Evolutionary conservation across 2,329 filamentous ascomycete species (phyloP).

Genomic region (Colletotrichum noveboracense): DNA sequence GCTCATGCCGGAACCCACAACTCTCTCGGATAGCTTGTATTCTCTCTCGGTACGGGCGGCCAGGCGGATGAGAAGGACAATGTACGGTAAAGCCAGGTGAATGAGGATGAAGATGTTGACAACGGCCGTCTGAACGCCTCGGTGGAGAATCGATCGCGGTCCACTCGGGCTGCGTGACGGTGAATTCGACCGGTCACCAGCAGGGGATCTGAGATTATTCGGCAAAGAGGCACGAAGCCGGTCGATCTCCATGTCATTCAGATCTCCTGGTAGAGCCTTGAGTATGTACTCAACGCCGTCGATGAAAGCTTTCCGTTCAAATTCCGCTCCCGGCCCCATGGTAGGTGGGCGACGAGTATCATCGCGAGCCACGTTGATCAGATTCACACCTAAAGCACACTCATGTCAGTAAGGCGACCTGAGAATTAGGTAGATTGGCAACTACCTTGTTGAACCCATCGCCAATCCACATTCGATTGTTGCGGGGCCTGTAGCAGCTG

Average conservation of each 20-base stretch:
- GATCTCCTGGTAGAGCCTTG: conserved; percentile 63
- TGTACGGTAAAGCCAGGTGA: conserved; percentile 66
- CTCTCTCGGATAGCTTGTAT: conserved; percentile 66
- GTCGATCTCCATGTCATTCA: conserved; percentile 59
- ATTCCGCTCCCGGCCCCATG: conserved; percentile 20
- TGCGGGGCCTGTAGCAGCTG: neutral
- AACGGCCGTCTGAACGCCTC: conserved; percentile 59
- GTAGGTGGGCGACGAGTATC: conserved; percentile 3
- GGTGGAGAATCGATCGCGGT: conserved; percentile 58
- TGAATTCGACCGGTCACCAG: conserved; percentile 27
- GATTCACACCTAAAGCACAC: conserved; percentile 1
- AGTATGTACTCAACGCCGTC: conserved; percentile 69
- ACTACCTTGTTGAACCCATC: conserved; percentile 37
- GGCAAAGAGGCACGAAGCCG: conserved; percentile 59
- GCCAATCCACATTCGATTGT: conserved; percentile 31
- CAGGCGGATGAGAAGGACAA: conserved; percentile 56
- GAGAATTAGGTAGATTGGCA: neutral
- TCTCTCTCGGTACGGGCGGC: conserved; percentile 69
- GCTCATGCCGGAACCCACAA: conserved; percentile 56
- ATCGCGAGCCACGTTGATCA: conserved; percentile 18
- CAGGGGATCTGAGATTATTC: conserved; percentile 24
- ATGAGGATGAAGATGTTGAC: conserved; percentile 64
- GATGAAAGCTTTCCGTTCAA: conserved; percentile 66
- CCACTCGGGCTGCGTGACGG: conserved; percentile 24
- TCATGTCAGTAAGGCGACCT: neutral